These are phyloP conservation scores for Saccharomycopsis sp. DNA, from an alignment of 805 yeast species.

Conservation along the genomic window DNA sequence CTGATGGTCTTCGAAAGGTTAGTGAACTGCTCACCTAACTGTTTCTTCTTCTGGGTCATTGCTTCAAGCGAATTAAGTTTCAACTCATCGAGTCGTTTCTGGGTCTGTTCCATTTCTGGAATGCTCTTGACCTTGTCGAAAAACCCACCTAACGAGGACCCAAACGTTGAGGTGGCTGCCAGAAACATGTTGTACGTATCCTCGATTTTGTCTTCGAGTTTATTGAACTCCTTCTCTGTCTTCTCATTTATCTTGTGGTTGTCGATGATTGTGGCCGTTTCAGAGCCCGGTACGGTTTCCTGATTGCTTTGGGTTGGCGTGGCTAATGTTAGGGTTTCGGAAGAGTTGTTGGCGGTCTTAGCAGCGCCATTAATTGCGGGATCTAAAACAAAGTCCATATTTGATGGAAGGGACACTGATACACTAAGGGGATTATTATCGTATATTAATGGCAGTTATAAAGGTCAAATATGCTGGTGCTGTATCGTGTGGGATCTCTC, in stretches of 20 bases:
- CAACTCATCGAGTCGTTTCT: constrained; percentile 14
- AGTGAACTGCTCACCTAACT: constrained; percentile 9
- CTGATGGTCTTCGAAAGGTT: constrained; percentile 23
- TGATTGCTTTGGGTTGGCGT: not conserved
- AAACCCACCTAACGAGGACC: constrained; percentile 32
- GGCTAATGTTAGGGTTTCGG: constrained; percentile 12
- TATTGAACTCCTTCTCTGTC: constrained; percentile 47
- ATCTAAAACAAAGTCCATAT: constrained; percentile 17
- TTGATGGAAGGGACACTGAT: no score
- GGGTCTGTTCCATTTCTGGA: constrained; percentile 27
- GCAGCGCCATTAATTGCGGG: constrained; percentile 7
- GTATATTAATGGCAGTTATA: no score
- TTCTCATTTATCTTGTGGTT: constrained; percentile 30
- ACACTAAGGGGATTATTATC: no score
- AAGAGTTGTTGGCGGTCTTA: constrained; percentile 12
- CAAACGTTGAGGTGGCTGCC: constrained; percentile 31
- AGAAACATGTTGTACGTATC: constrained; percentile 38
- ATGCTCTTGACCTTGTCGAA: constrained; percentile 32
- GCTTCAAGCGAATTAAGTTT: constrained; percentile 2
- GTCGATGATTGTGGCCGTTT: not conserved
- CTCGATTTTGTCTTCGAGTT: constrained; percentile 49
- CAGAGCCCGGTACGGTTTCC: not conserved
- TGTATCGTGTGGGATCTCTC: no score
- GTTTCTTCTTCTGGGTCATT: constrained; percentile 15
- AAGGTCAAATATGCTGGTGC: no score